phyloP scores from a whole-genome alignment of 2,329 filamentous ascomycete species.

The Akanthomyces muscarius region DNA sequence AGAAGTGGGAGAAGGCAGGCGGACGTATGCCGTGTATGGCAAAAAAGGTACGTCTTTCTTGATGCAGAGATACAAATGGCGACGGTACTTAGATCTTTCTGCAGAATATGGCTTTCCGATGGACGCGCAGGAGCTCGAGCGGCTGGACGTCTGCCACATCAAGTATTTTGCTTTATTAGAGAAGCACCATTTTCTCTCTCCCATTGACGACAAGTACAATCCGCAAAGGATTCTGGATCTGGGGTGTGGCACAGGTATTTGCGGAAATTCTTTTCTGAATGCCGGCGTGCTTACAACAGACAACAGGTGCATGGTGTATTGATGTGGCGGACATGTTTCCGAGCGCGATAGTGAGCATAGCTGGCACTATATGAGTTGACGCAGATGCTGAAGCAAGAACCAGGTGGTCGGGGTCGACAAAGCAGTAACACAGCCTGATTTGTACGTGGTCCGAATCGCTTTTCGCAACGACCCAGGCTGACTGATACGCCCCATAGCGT shows the following conservation, averaged over 20 bases:
- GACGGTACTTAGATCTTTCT: too few relatives aligned
- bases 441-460: background rate
- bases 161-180: constrained; percentile 31
- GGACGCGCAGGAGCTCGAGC: constrained; percentile 37
- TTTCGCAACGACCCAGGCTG: background rate
- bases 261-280: background rate
- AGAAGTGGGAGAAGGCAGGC: constrained; percentile 27
- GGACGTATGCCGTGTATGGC: constrained; percentile 34
- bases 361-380: background rate
- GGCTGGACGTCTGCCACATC: constrained; percentile 38
- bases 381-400: constrained; percentile 21
- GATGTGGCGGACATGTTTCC: background rate
- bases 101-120: constrained; percentile 39
- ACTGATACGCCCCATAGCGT: constrained; percentile 38
- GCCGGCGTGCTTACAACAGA: background rate
- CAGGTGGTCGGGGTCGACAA: background rate
- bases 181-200: constrained; percentile 25
- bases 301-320: background rate
- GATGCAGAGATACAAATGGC: too few relatives aligned
- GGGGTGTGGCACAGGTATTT: constrained; percentile 28
- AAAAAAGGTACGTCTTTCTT: constrained; percentile 27
- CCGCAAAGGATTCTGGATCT: constrained; percentile 30
- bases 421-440: background rate
- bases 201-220: constrained; percentile 16
- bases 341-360: background rate